A percentile compares a stretch with the other conserved stretches of the same genome.
Conservation (phyloP, 306 rosid species). For the Albizia julibrissin region DNA sequence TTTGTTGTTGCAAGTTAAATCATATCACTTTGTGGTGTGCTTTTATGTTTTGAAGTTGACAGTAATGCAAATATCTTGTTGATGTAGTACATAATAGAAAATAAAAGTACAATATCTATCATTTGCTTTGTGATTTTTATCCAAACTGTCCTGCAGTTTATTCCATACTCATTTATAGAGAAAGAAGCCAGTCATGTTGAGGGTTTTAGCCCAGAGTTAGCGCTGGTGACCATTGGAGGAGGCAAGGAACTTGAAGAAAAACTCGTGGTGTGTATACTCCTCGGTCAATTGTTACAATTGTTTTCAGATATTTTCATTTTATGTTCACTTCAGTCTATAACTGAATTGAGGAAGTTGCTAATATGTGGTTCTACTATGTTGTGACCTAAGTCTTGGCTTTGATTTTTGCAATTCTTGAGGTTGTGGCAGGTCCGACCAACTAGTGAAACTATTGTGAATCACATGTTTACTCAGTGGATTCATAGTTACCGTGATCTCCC, state of each 20-base stretch:
- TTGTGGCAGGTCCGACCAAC: slow-evolving; percentile 95
- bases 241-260: slow-evolving; percentile 99
- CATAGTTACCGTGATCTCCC: slow-evolving; percentile 98
- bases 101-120: not conserved
- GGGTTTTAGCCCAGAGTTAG: slow-evolving; percentile 96
- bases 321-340: not conserved
- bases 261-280: slow-evolving; percentile 70
- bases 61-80: slow-evolving; percentile 18
- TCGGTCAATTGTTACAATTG: not conserved
- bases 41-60: not conserved
- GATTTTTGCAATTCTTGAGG: slow-evolving; percentile 84
- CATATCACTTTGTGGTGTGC: not conserved
- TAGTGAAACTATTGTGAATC: slow-evolving; percentile 95
- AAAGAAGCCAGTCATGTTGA: slow-evolving; percentile 98
- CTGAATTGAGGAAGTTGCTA: slow-evolving; percentile 20
- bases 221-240: slow-evolving; percentile 90
- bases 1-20: not conserved
- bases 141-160: slow-evolving; percentile 61
- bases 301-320: not conserved
- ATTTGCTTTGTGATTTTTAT: slow-evolving; percentile 25
- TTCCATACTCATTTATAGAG: slow-evolving; percentile 92
- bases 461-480: slow-evolving; percentile 98
- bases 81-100: not conserved
- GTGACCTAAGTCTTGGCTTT: slow-evolving; percentile 77
- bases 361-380: slow-evolving; percentile 28